Percentiles rank a stretch among this genome's conserved stretches.
Evolutionary conservation across 78 protist genomes (phyloP).

Genomic region (Ministeria vibrans): DNA sequence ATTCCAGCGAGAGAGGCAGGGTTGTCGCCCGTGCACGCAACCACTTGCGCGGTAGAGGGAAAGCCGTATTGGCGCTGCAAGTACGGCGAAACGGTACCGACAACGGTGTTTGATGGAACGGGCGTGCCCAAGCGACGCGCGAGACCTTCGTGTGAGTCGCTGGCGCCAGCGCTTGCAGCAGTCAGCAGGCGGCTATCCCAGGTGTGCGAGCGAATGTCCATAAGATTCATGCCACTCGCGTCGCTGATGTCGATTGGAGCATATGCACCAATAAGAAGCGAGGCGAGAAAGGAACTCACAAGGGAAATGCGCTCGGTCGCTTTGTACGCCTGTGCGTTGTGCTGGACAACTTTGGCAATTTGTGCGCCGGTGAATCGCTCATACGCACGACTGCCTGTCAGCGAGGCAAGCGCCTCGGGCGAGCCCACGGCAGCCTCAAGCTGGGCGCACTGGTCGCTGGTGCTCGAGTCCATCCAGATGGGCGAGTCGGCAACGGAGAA

Average conservation of each 20-base stretch:
- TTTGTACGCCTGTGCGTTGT: neutral
- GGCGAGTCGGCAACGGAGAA: conserved; percentile 10
- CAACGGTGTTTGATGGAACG: neutral
- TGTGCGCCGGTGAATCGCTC: conserved; percentile 22
- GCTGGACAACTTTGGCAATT: neutral
- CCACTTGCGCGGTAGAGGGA: neutral
- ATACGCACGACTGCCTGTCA: neutral
- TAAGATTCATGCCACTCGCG: conserved; percentile 18
- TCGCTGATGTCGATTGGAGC: conserved; percentile 11
- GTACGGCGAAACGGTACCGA: conserved; percentile 1
- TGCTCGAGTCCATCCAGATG: conserved; percentile 21
- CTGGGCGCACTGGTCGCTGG: neutral
- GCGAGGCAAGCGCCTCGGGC: neutral
- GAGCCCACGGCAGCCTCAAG: neutral
- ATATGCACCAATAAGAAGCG: neutral
- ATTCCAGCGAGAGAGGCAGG: conserved; percentile 14
- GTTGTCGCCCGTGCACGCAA: conserved; percentile 13
- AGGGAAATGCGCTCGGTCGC: conserved; percentile 8
- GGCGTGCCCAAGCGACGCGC: neutral
- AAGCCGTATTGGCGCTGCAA: conserved; percentile 5
- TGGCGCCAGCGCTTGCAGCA: neutral
- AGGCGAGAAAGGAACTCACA: conserved; percentile 1
- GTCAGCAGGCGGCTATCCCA: neutral
- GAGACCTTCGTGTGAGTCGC: neutral
- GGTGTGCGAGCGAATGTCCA: neutral